Conservation (phyloP, 768 basidiomycete genomes). For the Suillus sp. region DNA sequence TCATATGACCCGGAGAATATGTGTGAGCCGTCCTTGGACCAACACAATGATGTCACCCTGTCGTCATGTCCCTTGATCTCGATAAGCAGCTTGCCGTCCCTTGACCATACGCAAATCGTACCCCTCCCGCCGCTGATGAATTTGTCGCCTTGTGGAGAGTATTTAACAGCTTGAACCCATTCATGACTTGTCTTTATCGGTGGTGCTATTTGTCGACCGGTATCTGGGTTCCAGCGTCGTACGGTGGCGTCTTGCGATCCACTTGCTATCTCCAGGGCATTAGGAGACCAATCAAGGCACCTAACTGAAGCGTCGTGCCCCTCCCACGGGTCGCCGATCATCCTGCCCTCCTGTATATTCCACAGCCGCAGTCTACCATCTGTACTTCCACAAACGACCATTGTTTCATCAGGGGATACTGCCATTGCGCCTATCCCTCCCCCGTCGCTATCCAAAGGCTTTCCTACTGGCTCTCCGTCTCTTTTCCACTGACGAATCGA, state of each 20-base stretch:
- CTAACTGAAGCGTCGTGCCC: not conserved
- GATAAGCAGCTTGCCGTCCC: not conserved
- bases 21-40: not conserved
- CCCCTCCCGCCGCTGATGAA: not conserved
- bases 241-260: conserved; percentile 6
- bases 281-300: conserved; percentile 17
- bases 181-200: not conserved
- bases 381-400: not conserved
- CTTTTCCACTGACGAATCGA: not conserved
- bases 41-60: not conserved
- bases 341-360: not conserved
- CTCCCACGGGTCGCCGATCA: not conserved
- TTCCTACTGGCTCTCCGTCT: not conserved
- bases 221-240: conserved; percentile 17
- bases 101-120: not conserved
- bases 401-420: not conserved
- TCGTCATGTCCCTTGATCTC: not conserved
- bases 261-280: conserved; percentile 18
- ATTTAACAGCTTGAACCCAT: not conserved
- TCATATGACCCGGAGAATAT: not conserved
- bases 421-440: not conserved
- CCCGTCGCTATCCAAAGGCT: not conserved
- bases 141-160: not conserved
- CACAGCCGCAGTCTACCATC: not conserved
- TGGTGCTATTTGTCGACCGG: not conserved